These are phyloP conservation scores for Dendrothele bispora DNA, from an alignment of 768 basidiomycete genomes.

Conservation along the genomic window DNA sequence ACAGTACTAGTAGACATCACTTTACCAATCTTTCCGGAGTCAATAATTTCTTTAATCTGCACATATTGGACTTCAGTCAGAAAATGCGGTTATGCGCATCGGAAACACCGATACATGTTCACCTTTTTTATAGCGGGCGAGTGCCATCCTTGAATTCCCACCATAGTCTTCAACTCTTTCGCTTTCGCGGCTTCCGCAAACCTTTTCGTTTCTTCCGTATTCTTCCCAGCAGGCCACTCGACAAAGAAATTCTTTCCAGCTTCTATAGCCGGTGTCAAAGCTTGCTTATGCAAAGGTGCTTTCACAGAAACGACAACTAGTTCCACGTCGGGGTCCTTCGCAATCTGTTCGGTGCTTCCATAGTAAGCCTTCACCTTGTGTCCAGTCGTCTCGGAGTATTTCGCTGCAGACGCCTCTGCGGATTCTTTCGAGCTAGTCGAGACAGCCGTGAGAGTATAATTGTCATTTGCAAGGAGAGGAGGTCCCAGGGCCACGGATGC, in stretches of 20 bases:
- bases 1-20: constrained; percentile 27
- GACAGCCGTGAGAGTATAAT: constrained; percentile 31
- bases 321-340: constrained; percentile 35
- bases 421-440: constrained; percentile 32
- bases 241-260: constrained; percentile 38
- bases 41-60: constrained; percentile 30
- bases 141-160: constrained; percentile 36
- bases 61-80: too few species aligned
- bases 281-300: constrained; percentile 27
- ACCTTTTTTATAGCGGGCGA: constrained; percentile 30
- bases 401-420: constrained; percentile 27
- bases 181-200: constrained; percentile 29
- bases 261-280: constrained; percentile 30
- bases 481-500: constrained; percentile 26
- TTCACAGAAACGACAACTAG: constrained; percentile 36
- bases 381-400: constrained; percentile 21
- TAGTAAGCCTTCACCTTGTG: constrained; percentile 30
- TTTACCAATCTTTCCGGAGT: constrained; percentile 28
- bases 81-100: neutral
- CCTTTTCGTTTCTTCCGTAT: constrained; percentile 29
- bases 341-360: constrained; percentile 28
- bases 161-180: constrained; percentile 28
- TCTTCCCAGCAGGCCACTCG: constrained; percentile 39
- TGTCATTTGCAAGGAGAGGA: constrained; percentile 17
- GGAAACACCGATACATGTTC: neutral